phyloP scores from a whole-genome alignment of 2,329 filamentous ascomycete species.

The Camillea tinctor region DNA sequence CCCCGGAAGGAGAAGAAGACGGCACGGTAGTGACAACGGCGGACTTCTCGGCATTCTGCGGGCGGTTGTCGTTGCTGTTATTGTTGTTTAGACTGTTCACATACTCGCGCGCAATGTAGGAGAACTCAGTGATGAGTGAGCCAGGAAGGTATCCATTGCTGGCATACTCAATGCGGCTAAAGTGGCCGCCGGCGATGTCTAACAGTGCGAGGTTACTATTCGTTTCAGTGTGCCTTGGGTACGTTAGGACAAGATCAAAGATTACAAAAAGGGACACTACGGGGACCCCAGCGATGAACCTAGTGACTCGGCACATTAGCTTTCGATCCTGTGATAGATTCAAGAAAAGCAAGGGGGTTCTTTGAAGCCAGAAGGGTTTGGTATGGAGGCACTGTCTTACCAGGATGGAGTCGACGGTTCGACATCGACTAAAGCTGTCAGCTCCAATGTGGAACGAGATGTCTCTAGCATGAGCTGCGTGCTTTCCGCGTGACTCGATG shows the following conservation, averaged over 20 bases:
- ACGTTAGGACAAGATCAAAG: conserved; percentile 18
- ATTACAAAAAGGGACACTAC: conserved; percentile 16
- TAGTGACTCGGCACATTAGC: no score
- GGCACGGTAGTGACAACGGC: neutral
- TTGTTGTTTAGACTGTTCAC: conserved; percentile 25
- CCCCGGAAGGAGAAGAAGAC: no score
- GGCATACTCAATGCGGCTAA: conserved; percentile 41
- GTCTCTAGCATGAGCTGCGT: conserved; percentile 22
- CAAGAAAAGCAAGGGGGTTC: no score
- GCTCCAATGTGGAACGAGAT: conserved; percentile 28
- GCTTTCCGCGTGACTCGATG: conserved; percentile 11
- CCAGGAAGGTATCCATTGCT: conserved; percentile 36
- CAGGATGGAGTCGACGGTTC: no score
- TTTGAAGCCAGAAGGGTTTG: no score
- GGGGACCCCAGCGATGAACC: conserved; percentile 22
- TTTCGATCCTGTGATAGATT: no score
- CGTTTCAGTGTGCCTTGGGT: conserved; percentile 15
- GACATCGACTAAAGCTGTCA: conserved; percentile 1
- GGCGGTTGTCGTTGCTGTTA: no score
- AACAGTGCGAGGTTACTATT: conserved; percentile 37
- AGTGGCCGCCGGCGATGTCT: conserved; percentile 42
- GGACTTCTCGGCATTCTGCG: conserved; percentile 2
- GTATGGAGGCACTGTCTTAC: no score
- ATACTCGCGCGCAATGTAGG: conserved; percentile 42
- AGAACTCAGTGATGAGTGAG: conserved; percentile 39